phyloP scores from a whole-genome alignment of 768 basidiomycete genomes.

The Amanita rubescens region DNA sequence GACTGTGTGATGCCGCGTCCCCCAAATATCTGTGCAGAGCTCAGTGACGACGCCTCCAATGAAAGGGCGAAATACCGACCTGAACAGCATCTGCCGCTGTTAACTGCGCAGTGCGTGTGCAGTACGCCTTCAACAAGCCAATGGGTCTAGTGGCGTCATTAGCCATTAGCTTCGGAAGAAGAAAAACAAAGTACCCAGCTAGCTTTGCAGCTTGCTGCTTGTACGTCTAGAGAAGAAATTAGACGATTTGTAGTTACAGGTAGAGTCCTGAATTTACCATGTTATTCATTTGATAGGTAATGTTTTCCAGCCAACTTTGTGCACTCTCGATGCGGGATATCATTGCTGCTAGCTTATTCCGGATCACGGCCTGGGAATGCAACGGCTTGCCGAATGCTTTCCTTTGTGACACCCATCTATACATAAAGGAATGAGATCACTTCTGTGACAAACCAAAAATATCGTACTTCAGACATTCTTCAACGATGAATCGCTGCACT shows the following conservation, averaged over 20 bases:
- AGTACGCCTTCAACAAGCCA: slow-evolving; percentile 63
- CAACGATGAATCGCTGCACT: slow-evolving; percentile 50
- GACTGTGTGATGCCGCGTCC: slow-evolving; percentile 83
- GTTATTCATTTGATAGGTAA: slow-evolving; percentile 82
- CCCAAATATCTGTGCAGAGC: slow-evolving; percentile 56
- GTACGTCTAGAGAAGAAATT: slow-evolving; percentile 36
- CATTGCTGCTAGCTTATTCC: slow-evolving; percentile 85
- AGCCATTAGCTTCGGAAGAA: slow-evolving; percentile 1
- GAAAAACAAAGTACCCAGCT: slow-evolving; percentile 46
- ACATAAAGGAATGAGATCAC: slow-evolving; percentile 5
- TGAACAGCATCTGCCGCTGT: slow-evolving; percentile 71
- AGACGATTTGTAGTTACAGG: not conserved
- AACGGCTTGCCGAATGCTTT: slow-evolving; percentile 89
- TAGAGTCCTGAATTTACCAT: slow-evolving; percentile 38
- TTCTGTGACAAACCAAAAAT: not conserved
- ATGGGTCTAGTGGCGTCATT: slow-evolving; percentile 40
- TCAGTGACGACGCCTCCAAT: slow-evolving; percentile 2
- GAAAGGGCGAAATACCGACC: slow-evolving; percentile 16
- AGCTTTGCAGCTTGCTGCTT: slow-evolving; percentile 70
- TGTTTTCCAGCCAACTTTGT: slow-evolving; percentile 77
- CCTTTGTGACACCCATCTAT: slow-evolving; percentile 78
- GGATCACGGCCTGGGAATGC: slow-evolving; percentile 78
- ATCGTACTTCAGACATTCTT: slow-evolving; percentile 46
- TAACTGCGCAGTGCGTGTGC: slow-evolving; percentile 52
- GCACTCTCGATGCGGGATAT: slow-evolving; percentile 52